These are phyloP conservation scores for Diaporthe ilicicola DNA, from an alignment of 2,329 filamentous ascomycete genomes.

Conservation along the genomic window DNA sequence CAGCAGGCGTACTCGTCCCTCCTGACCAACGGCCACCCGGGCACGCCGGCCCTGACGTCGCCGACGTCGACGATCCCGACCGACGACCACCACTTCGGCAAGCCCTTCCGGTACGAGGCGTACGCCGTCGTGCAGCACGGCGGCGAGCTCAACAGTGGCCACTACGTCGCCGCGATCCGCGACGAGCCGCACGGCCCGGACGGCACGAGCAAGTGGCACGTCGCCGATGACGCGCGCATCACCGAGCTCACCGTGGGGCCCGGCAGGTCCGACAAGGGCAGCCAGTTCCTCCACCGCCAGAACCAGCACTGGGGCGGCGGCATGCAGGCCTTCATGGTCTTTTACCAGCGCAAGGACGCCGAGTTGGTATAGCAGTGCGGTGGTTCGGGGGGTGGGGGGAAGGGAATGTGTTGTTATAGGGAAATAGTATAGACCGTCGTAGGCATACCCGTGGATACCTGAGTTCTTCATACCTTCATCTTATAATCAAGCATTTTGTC, in stretches of 20 bases:
- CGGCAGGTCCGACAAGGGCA: slow-evolving; percentile 44
- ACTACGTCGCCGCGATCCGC: slow-evolving; percentile 79
- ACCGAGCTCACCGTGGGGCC: slow-evolving; percentile 52
- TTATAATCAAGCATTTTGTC: slow-evolving; percentile 6
- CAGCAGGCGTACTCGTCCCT: slow-evolving; percentile 39
- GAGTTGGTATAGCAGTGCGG: slow-evolving; percentile 26
- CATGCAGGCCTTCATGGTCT: slow-evolving; percentile 57
- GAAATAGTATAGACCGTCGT: slow-evolving; percentile 4
- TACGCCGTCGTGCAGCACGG: slow-evolving; percentile 90
- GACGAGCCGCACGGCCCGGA: slow-evolving; percentile 50
- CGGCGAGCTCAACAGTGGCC: slow-evolving; percentile 72
- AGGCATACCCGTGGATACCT: slow-evolving; percentile 32
- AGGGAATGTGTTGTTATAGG: background rate
- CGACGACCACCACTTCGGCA: slow-evolving; percentile 51
- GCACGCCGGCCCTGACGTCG: slow-evolving; percentile 33
- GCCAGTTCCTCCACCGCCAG: slow-evolving; percentile 50
- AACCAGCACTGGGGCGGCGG: slow-evolving; percentile 36
- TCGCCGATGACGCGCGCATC: slow-evolving; percentile 57
- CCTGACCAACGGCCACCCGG: background rate
- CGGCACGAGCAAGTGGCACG: slow-evolving; percentile 56
- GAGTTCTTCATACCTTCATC: slow-evolving; percentile 34
- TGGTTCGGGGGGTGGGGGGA: no score
- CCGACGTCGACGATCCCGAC: slow-evolving; percentile 38
- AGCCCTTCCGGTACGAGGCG: slow-evolving; percentile 80
- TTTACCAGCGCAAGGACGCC: slow-evolving; percentile 44